phyloP scores from a whole-genome alignment of 2,329 filamentous ascomycete genomes.

The Lasiodiplodia theobromae region DNA sequence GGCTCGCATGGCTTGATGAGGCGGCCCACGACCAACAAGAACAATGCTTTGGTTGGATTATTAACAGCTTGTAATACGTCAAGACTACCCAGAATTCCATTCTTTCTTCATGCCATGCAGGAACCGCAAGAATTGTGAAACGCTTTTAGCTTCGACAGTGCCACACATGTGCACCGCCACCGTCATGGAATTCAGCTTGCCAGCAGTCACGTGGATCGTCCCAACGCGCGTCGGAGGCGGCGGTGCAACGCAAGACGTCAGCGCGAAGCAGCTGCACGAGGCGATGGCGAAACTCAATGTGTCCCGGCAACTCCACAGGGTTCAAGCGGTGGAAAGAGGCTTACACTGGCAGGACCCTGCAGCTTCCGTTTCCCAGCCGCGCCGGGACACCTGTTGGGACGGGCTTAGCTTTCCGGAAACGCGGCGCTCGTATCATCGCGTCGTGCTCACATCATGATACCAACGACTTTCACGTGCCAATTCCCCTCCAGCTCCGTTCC shows the following conservation, averaged over 20 bases:
- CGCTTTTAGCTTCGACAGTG: background rate
- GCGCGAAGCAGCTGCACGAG: background rate
- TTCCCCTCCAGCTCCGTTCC: background rate
- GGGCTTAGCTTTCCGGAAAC: background rate
- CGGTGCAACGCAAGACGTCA: background rate
- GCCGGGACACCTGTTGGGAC: constrained; percentile 2
- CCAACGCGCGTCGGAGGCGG: background rate
- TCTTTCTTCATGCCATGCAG: constrained; percentile 9
- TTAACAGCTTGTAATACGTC: constrained; percentile 9
- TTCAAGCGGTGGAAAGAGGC: background rate
- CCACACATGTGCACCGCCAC: background rate
- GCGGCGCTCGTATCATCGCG: background rate
- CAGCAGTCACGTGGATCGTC: background rate
- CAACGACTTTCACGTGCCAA: constrained; percentile 20
- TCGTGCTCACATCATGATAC: constrained; percentile 8
- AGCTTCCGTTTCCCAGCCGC: background rate
- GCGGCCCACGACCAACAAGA: constrained; percentile 20
- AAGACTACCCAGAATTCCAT: constrained; percentile 9
- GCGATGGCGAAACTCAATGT: background rate
- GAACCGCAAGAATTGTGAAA: background rate
- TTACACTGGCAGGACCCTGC: background rate
- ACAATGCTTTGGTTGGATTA: background rate
- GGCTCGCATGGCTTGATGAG: constrained; percentile 1
- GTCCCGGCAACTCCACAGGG: background rate
- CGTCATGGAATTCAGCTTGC: background rate